phyloP scores from a whole-genome alignment of 2,329 filamentous ascomycete species.

The Ophiosphaerella narmari region DNA sequence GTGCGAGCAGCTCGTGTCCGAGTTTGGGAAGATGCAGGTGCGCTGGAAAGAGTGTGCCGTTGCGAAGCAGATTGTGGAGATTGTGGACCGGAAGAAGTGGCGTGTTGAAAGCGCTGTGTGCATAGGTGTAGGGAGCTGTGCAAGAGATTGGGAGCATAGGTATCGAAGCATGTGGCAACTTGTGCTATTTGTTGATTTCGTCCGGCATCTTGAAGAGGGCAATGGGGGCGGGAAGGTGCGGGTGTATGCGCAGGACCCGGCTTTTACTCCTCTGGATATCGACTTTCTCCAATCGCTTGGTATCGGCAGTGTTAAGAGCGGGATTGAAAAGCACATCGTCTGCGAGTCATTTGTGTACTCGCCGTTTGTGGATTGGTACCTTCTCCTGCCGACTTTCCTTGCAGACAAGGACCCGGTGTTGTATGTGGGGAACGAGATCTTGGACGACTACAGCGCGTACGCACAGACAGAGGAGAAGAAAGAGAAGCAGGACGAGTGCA shows the following conservation, averaged over 20 bases:
- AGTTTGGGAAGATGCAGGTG: constrained; percentile 27
- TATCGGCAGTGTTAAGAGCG: constrained; percentile 16
- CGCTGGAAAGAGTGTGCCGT: constrained; percentile 31
- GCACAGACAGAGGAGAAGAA: constrained; percentile 31
- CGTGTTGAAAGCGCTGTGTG: constrained; percentile 33
- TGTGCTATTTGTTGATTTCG: constrained; percentile 37
- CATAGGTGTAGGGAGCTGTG: constrained; percentile 45
- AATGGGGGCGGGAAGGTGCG: constrained; percentile 2
- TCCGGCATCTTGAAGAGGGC: constrained; percentile 11
- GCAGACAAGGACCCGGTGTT: constrained; percentile 32
- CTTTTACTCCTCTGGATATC: constrained; percentile 39
- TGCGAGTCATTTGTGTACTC: constrained; percentile 36
- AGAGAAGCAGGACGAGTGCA: constrained; percentile 31
- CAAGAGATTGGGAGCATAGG: constrained; percentile 41
- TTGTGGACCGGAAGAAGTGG: constrained; percentile 19
- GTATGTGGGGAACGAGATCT: constrained; percentile 46
- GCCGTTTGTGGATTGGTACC: constrained; percentile 45
- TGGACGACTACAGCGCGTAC: constrained; percentile 32
- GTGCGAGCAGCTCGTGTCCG: constrained; percentile 23
- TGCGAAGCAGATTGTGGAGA: constrained; percentile 20
- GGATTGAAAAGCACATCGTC: constrained; percentile 28
- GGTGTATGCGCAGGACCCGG: constrained; percentile 43
- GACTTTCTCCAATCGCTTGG: constrained; percentile 31
- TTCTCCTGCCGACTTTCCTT: constrained; percentile 40
- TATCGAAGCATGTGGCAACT: constrained; percentile 44